Evolutionary conservation across 345 rosid species (phyloP).

Genomic region (Mercurialis annua): DNA sequence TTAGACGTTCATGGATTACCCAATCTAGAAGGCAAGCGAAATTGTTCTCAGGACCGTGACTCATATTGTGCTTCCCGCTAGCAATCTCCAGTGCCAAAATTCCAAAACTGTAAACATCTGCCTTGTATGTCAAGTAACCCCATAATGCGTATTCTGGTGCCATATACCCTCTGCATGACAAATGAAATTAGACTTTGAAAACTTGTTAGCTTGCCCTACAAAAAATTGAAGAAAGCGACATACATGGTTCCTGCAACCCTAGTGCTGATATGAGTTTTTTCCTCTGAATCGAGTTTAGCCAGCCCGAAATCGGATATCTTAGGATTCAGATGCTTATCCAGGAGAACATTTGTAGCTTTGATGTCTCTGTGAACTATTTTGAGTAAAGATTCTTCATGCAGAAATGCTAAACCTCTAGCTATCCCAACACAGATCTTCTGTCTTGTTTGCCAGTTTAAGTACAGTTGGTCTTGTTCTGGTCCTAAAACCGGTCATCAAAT

Average conservation of each 20-base stretch:
- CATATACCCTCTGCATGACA: constrained; percentile 23
- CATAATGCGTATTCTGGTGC: constrained; percentile 31
- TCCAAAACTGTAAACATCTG: constrained; percentile 30
- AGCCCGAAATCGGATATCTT: constrained; percentile 24
- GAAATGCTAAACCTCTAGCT: constrained; percentile 19
- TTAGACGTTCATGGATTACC: constrained; percentile 2
- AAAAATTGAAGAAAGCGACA: background rate
- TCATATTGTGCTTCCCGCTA: constrained; percentile 19
- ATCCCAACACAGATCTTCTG: constrained; percentile 18
- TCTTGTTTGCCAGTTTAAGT: constrained; percentile 15
- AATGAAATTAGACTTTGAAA: background rate
- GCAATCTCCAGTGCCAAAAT: constrained; percentile 22
- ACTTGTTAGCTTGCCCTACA: background rate
- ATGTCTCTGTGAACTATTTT: constrained; percentile 25
- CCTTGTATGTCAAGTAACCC: constrained; percentile 27
- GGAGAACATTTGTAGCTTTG: constrained; percentile 17
- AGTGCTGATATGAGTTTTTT: constrained; percentile 21
- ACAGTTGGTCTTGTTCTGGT: background rate
- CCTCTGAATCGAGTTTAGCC: constrained; percentile 15
- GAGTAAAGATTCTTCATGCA: constrained; percentile 13
- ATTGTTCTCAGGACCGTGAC: constrained; percentile 1
- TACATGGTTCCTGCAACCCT: constrained; percentile 23
- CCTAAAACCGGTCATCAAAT: background rate
- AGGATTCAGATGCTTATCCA: constrained; percentile 14
- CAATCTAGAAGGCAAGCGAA: constrained; percentile 25